These are phyloP conservation scores for Chlamydomonas incerta DNA, from an alignment of 139 green algal species.

Conservation along the genomic window DNA sequence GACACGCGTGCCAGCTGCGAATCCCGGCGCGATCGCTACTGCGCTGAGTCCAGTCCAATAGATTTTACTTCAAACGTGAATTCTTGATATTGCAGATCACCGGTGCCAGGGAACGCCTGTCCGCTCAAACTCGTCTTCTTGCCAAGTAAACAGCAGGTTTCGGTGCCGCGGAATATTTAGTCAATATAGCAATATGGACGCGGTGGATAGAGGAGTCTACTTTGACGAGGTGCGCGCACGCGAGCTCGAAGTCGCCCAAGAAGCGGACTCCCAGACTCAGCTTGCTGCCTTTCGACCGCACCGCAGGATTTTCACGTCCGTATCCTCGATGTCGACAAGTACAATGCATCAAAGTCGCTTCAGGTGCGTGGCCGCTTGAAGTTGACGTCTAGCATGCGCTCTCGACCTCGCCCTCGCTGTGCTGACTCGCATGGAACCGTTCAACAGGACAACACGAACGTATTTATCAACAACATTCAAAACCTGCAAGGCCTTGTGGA, in stretches of 20 bases:
- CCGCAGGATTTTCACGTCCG: constrained; percentile 64
- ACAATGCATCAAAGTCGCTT: constrained; percentile 54
- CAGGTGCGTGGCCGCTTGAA: constrained; percentile 49
- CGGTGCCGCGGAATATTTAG: too few species aligned
- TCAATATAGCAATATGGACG: constrained; percentile 30
- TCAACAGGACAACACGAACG: constrained; percentile 66
- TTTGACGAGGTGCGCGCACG: constrained; percentile 63
- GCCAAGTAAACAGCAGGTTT: too few species aligned
- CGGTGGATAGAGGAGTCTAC: constrained; percentile 56
- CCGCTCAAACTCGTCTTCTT: too few species aligned
- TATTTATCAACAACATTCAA: constrained; percentile 68
- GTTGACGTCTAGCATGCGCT: neutral
- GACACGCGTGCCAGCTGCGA: too few species aligned
- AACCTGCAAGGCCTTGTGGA: constrained; percentile 59
- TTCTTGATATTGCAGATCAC: too few species aligned
- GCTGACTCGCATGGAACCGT: neutral
- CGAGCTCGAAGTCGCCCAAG: neutral
- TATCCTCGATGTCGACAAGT: constrained; percentile 71
- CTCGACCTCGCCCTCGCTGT: too few species aligned
- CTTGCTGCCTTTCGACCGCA: neutral
- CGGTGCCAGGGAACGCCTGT: too few species aligned
- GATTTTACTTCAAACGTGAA: too few species aligned
- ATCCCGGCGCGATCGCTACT: too few species aligned
- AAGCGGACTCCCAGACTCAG: neutral
- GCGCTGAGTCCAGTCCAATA: too few species aligned